These are phyloP conservation scores for Vaccinium darrowii DNA, from an alignment of 148 eudicot genomes.

Conservation along the genomic window DNA sequence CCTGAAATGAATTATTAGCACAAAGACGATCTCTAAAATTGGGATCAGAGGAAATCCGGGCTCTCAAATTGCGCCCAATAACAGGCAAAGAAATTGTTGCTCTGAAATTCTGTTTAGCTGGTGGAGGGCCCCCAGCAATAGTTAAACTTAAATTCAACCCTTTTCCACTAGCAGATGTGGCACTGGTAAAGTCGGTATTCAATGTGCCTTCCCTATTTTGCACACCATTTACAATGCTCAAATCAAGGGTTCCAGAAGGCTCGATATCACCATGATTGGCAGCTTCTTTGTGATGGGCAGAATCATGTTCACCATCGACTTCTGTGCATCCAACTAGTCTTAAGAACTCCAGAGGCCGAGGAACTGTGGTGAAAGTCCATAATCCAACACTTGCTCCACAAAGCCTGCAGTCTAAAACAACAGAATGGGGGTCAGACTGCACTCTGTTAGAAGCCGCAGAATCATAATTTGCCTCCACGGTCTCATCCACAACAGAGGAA, in stretches of 20 bases:
- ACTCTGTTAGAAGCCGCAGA: slow-evolving; percentile 23
- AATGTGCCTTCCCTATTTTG: slow-evolving; percentile 26
- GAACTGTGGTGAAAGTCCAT: slow-evolving; percentile 57
- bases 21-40: slow-evolving; percentile 21
- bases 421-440: slow-evolving; percentile 50
- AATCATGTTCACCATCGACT: slow-evolving; percentile 27
- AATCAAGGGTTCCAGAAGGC: slow-evolving; percentile 21
- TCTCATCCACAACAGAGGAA: slow-evolving; percentile 37
- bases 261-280: not conserved
- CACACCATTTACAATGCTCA: slow-evolving; percentile 22
- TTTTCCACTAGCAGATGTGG: slow-evolving; percentile 25
- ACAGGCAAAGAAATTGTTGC: slow-evolving; percentile 86
- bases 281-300: slow-evolving; percentile 17
- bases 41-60: slow-evolving; percentile 50
- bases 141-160: slow-evolving; percentile 49
- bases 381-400: slow-evolving; percentile 70
- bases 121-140: slow-evolving; percentile 94
- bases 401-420: slow-evolving; percentile 62
- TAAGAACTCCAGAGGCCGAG: slow-evolving; percentile 54
- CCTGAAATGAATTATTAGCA: slow-evolving; percentile 9
- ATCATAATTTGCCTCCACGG: slow-evolving; percentile 25
- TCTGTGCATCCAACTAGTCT: slow-evolving; percentile 54
- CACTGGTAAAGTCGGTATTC: slow-evolving; percentile 22
- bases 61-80: slow-evolving; percentile 78
- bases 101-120: slow-evolving; percentile 71